Conservation (phyloP, 805 yeast species). For the Candida gorgasii region DNA sequence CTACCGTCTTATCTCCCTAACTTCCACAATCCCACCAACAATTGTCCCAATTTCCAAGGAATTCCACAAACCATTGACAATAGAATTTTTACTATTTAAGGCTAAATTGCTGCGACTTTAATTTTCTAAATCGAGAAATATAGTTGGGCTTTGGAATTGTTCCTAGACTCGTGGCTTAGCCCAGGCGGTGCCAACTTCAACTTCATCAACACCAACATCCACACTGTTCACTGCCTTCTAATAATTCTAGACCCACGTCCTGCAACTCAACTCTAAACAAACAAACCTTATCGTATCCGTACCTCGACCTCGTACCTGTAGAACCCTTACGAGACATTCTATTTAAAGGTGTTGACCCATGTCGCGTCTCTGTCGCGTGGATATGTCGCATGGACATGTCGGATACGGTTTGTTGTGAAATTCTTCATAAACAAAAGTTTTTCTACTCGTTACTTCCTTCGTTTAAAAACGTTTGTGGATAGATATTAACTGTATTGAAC, state of each 20-base stretch:
- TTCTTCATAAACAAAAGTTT: slow-evolving; percentile 8
- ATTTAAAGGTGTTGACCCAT: no score
- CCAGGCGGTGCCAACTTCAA: no score
- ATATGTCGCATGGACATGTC: no score
- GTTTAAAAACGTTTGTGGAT: slow-evolving; percentile 1
- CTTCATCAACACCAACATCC: no score
- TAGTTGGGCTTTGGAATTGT: background rate
- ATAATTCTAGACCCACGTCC: no score
- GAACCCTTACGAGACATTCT: no score
- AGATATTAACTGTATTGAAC: no score
- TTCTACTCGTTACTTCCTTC: slow-evolving; percentile 7
- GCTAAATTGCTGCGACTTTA: slow-evolving; percentile 3
- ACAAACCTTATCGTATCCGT: background rate
- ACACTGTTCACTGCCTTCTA: no score
- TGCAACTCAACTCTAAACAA: background rate
- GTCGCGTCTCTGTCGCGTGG: slow-evolving; percentile 2
- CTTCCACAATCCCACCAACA: no score
- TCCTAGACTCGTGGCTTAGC: background rate
- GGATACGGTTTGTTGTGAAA: slow-evolving; percentile 7
- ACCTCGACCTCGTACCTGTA: background rate
- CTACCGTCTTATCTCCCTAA: no score
- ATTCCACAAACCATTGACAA: no score
- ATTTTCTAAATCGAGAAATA: slow-evolving; percentile 2
- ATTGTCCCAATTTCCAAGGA: background rate
- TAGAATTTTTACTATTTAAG: background rate